Base-by-base conservation (phyloP, 352 stramenopile genomes). In the Ophiocytium majus region DNA sequence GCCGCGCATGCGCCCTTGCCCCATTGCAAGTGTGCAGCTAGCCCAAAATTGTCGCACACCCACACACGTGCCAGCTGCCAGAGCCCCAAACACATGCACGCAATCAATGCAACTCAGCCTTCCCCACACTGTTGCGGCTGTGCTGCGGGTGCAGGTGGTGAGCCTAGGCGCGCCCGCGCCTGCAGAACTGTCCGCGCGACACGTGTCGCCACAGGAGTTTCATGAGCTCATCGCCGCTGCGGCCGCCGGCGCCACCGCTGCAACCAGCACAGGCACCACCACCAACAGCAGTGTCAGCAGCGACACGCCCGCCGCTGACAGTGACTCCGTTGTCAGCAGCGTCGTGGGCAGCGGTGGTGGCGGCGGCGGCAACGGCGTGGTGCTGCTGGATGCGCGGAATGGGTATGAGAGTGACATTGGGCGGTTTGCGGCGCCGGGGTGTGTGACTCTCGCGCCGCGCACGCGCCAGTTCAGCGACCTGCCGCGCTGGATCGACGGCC, bases 381-480 rank as follows among this genome's bases (percentile, higher is more conserved):
- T 95, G 14, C 91, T 96, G 0, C 92, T 96, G 84, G 93, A 96
- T 89, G 92, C 95, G 31, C 89, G 93, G 0, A 96, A 96, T 89
- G 90, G 93, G 82, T 96, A 96, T 83, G 93, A 96, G 89, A 91
- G 92, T 5, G 91, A 91, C 23, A 94, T 96, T 81, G 93, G 93
- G 23, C 89, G 92, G 37, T 95, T 96, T 75, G 81, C 64, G 0
- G 81, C 23, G 82, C 85, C 81, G 9, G 92, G 91, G 66, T 91
- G 91, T 17, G 82, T 90, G 75, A 94, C 93, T 49, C 92, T 95
- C 31, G 93, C 95, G 85, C 93, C 93, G 35, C 92, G 91, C 80
- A 95, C 94, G 90, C 86, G 93, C 66, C 94, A 95, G 75, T 88
- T 88, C 33, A 86, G 80, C 49, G 81, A 88, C 32, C 63, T 88